A percentile compares a stretch with the other conserved stretches of the same genome.
These are phyloP conservation scores for Colletotrichum tamarilloi DNA, from an alignment of 2,329 filamentous ascomycete species.

Conservation along the genomic window DNA sequence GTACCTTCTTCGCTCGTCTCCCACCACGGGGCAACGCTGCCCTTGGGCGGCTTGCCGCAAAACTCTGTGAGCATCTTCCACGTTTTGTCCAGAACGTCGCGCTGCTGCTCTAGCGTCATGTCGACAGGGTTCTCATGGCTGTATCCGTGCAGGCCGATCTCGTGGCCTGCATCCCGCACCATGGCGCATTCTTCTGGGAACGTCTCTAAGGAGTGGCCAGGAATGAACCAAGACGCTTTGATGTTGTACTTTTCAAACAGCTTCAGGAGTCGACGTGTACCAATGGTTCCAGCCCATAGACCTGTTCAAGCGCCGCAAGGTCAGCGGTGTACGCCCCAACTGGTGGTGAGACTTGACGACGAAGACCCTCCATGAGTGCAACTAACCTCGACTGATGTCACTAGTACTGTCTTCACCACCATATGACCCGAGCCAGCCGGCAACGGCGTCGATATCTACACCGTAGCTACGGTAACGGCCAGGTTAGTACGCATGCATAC, in stretches of 20 bases:
- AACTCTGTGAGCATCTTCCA: conserved; percentile 78
- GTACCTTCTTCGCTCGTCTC: conserved; percentile 76
- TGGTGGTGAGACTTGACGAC: too few relatives aligned
- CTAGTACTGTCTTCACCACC: conserved; percentile 77
- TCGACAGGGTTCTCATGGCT: conserved; percentile 78
- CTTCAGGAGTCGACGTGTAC: conserved; percentile 73
- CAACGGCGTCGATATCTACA: conserved; percentile 79
- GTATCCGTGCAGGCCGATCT: conserved; percentile 73
- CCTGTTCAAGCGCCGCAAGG: conserved; percentile 47
- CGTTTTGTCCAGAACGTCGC: conserved; percentile 80
- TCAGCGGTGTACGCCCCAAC: neutral
- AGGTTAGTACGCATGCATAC: neutral
- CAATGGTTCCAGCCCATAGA: conserved; percentile 75
- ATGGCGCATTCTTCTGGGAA: conserved; percentile 57
- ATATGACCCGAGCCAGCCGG: conserved; percentile 81
- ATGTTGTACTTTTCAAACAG: conserved; percentile 80
- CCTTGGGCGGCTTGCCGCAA: conserved; percentile 74
- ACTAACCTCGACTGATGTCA: conserved; percentile 75
- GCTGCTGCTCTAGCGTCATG: conserved; percentile 81
- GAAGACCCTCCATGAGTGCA: too few relatives aligned
- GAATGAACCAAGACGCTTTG: conserved; percentile 68
- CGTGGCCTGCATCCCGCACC: conserved; percentile 58
- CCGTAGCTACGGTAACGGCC: conserved; percentile 60
- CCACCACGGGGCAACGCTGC: conserved; percentile 80
- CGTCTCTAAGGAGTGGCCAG: conserved; percentile 59